These are phyloP conservation scores for Alternaria gansuensis DNA, from an alignment of 2,329 filamentous ascomycete species.

Conservation along the genomic window DNA sequence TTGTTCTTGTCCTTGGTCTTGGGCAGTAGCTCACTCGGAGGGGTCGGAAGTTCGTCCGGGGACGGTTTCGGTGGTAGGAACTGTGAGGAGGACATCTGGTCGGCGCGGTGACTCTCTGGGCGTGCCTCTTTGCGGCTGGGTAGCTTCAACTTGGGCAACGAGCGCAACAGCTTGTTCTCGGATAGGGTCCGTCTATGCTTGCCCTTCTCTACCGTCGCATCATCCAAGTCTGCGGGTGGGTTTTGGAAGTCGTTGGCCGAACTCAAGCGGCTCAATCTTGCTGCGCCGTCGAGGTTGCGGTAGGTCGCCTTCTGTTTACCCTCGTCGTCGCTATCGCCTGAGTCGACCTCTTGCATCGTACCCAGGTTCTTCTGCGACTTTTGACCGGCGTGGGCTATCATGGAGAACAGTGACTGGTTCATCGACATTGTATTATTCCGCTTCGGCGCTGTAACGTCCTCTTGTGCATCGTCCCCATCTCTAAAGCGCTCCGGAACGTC, in stretches of 20 bases:
- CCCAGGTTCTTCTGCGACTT: slow-evolving; percentile 83
- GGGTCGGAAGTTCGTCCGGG: slow-evolving; percentile 25
- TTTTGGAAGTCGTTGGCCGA: slow-evolving; percentile 45
- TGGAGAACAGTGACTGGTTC: slow-evolving; percentile 93
- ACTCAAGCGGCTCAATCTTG: slow-evolving; percentile 49
- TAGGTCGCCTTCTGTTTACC: slow-evolving; percentile 37
- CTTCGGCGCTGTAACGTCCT: slow-evolving; percentile 67
- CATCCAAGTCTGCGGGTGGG: slow-evolving; percentile 25
- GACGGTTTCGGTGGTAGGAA: slow-evolving; percentile 47
- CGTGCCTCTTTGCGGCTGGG: slow-evolving; percentile 46
- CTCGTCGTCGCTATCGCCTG: slow-evolving; percentile 76
- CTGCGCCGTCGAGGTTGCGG: slow-evolving; percentile 46
- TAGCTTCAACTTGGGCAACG: slow-evolving; percentile 66
- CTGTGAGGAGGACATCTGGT: slow-evolving; percentile 63
- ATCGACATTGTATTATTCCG: slow-evolving; percentile 68
- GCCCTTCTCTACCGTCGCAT: slow-evolving; percentile 26
- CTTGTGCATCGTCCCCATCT: slow-evolving; percentile 67
- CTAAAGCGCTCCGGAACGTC: slow-evolving; percentile 67
- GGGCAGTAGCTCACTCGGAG: slow-evolving; percentile 21
- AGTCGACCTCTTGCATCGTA: slow-evolving; percentile 75
- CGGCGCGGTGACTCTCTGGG: slow-evolving; percentile 28
- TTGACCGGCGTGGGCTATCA: slow-evolving; percentile 88
- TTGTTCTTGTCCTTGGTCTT: slow-evolving; percentile 34
- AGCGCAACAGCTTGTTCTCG: slow-evolving; percentile 71
- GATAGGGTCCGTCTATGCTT: slow-evolving; percentile 69